Conservation (phyloP, 1,284 basidiomycete genomes). For the Stygiomarasmius scandens region DNA sequence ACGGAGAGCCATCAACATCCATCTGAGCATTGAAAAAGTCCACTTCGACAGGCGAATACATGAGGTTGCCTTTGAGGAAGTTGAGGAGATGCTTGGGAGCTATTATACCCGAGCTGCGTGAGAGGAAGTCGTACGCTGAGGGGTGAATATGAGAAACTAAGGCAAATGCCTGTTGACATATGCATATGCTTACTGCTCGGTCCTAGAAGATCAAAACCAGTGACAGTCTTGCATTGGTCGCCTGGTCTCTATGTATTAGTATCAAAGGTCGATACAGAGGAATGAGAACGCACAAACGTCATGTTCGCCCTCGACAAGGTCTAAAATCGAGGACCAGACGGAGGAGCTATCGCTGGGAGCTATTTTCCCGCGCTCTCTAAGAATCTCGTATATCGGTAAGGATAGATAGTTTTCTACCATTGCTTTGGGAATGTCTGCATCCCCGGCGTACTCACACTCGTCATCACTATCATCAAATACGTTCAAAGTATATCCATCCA, state of each 20-base stretch:
- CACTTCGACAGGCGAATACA: background rate
- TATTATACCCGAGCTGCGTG: no score
- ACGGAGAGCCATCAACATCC: background rate
- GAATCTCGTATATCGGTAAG: constrained; percentile 22
- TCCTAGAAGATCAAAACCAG: constrained; percentile 24
- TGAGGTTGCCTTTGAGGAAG: background rate
- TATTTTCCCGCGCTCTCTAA: constrained; percentile 28
- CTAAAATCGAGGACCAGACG: constrained; percentile 32
- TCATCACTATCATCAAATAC: no score
- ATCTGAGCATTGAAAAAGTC: background rate
- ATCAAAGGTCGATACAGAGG: background rate
- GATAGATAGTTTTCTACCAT: constrained; percentile 20
- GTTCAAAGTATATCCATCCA: no score
- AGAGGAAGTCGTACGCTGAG: background rate
- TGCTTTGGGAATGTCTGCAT: no score
- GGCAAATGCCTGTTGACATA: no score
- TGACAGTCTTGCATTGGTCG: constrained; percentile 17
- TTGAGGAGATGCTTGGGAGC: no score
- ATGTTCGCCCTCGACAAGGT: constrained; percentile 24
- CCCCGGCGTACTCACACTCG: no score
- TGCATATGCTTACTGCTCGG: constrained; percentile 1
- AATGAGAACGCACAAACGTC: constrained; percentile 29
- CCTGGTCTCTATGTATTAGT: constrained; percentile 18
- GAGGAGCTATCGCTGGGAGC: constrained; percentile 19
- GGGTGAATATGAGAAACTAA: no score